Evolutionary conservation across 2,329 filamentous ascomycete genomes (phyloP), one percentile per base, ranked within the genome.

Genomic region (Penicillium rolfsii): DNA sequence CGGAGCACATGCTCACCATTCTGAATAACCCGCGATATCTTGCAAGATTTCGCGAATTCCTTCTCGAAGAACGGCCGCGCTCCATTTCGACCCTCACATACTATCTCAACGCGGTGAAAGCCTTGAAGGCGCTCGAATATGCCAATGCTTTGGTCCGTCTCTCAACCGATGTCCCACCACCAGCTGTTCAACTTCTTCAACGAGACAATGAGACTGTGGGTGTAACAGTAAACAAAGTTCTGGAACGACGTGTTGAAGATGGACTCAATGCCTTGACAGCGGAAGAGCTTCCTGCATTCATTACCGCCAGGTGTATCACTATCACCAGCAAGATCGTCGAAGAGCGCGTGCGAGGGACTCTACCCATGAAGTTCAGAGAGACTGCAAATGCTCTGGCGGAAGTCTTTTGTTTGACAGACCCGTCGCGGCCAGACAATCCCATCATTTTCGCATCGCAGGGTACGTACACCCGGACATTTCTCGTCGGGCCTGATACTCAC

Each of bases 381-480:
- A 84, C 89, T n/a, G 90, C 88, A 0, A 89, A 93, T 72, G 89
- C 89, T 0, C 74, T 93, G 60, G 90, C 89, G 0, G 89, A 93
- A 71, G 89, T 91, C 0, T 93, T 92, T 67, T 93, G 89, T 71
- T 74, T 93, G 57, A 90, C 89, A 0, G 90, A 93, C 72, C 89
- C 90, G 8, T 89, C 88, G 1, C 80, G 89, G 59, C 80, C 83
- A 1, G 90, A 91, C 63, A 91, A 92, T 70, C 90, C 89, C 0
- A 90, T 93, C 61, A 85, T 92, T 1, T 91, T 92, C 74, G 88
- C 89, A 6, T 91, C 89, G 3, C 87, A 91, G 81, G 88, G 88
- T 89, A 71, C 28, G 75, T 22, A 19, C 43, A 56, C 1, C 40
- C 5, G 9, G 11, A 22, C 4, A 8, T 19, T 3, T 12, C 9